phyloP scores from a whole-genome alignment of 495 filamentous ascomycete genomes.

The Hypoxylon cercidicola region DNA sequence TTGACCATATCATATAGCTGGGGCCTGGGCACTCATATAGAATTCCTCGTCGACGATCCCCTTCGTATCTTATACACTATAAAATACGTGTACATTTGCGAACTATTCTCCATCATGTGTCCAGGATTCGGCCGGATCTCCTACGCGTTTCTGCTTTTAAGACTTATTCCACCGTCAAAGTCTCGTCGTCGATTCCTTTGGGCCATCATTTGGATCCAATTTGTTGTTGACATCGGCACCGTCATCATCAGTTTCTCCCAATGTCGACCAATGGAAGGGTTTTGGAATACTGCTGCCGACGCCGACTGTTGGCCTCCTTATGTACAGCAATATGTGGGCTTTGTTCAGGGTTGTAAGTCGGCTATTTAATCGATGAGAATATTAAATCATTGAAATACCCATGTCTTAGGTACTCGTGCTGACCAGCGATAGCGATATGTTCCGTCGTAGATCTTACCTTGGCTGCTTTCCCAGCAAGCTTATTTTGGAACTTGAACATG shows the following conservation, averaged over 20 bases:
- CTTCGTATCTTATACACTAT: constrained; percentile 1
- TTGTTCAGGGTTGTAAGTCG: constrained; percentile 11
- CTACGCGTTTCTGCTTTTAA: constrained; percentile 4
- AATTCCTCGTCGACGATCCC: not conserved
- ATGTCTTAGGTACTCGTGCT: not conserved
- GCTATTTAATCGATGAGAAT: not conserved
- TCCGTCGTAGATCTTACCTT: constrained; percentile 14
- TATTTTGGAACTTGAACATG: constrained; percentile 28
- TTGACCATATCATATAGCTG: constrained; percentile 1
- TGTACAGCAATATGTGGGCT: constrained; percentile 6
- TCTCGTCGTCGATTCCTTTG: constrained; percentile 1
- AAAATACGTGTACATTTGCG: constrained; percentile 8
- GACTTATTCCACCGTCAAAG: constrained; percentile 1
- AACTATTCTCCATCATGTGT: constrained; percentile 6
- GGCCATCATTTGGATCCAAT: constrained; percentile 10
- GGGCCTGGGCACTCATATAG: constrained; percentile 6
- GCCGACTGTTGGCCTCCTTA: not conserved
- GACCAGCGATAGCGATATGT: not conserved
- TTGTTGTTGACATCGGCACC: constrained; percentile 2
- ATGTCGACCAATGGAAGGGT: constrained; percentile 4
- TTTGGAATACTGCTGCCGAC: constrained; percentile 1
- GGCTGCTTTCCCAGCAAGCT: constrained; percentile 12
- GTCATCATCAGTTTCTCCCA: constrained; percentile 7
- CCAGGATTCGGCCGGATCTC: constrained; percentile 16
- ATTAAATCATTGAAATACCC: not conserved